Conservation (phyloP, 108 stramenopile genomes). For the Nannochloropsis salina region DNA sequence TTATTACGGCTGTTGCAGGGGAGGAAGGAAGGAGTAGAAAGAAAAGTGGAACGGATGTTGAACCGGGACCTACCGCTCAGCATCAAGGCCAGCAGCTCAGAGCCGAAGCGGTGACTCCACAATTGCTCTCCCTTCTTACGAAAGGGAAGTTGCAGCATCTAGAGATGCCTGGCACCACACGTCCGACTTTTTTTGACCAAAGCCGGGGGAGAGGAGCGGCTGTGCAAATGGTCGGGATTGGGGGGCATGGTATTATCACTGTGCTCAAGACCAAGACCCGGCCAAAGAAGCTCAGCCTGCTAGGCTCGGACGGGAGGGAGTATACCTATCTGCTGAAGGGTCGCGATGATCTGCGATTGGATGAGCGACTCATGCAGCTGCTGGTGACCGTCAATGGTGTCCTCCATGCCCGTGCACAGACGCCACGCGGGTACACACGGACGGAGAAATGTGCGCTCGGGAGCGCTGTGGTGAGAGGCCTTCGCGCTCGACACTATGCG, state of each 20-base stretch:
- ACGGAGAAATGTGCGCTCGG: neutral
- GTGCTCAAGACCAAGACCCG: conserved; percentile 22
- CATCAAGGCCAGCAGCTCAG: neutral
- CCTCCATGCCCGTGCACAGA: neutral
- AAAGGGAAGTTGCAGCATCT: neutral
- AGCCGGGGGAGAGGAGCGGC: neutral
- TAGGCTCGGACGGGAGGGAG: neutral
- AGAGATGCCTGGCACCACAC: neutral
- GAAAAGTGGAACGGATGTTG: neutral
- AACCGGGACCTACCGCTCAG: neutral
- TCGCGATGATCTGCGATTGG: conserved; percentile 4
- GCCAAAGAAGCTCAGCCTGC: neutral
- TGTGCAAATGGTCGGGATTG: neutral
- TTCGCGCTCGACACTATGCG: conserved; percentile 10
- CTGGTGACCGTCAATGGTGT: neutral
- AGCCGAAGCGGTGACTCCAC: neutral
- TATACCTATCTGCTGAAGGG: neutral
- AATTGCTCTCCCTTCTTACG: neutral
- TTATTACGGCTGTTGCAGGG: neutral
- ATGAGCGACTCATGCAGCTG: conserved; percentile 9
- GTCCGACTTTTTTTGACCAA: neutral
- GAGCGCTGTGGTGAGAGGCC: neutral
- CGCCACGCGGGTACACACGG: neutral
- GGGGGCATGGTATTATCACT: neutral
- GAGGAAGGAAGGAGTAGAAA: neutral